phyloP scores from a whole-genome alignment of 176 grass and related monocot genomes.

The Ananas comosus region DNA sequence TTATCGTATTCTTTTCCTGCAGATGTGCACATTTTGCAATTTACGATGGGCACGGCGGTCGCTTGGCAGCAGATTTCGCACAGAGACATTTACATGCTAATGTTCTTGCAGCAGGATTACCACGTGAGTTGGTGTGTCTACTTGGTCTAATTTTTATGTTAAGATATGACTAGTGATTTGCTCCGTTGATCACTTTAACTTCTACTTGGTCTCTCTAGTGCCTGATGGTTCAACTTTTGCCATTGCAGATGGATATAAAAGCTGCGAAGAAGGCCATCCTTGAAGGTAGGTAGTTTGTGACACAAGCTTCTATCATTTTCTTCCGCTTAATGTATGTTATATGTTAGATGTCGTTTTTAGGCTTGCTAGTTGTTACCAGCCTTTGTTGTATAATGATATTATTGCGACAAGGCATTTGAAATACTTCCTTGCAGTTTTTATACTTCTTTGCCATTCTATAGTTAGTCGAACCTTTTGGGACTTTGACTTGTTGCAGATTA shows the following conservation, averaged over 20 bases:
- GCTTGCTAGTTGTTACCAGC: background rate
- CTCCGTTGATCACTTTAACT: conserved; percentile 1
- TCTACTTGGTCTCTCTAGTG: background rate
- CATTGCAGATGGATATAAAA: conserved; percentile 83
- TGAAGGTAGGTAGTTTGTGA: conserved; percentile 70
- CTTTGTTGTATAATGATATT: background rate
- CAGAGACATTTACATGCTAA: conserved; percentile 74
- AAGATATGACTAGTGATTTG: background rate
- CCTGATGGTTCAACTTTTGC: conserved; percentile 1
- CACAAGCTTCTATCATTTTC: background rate
- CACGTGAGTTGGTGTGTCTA: conserved; percentile 99
- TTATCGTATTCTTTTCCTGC: conserved; percentile 5
- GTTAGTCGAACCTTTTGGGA: background rate
- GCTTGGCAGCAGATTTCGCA: conserved; percentile 66
- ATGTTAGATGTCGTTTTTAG: background rate
- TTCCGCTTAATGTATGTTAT: too few species aligned
- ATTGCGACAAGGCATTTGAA: background rate
- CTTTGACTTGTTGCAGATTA: background rate
- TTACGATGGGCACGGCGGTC: conserved; percentile 83
- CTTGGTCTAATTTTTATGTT: conserved; percentile 27
- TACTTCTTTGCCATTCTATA: background rate
- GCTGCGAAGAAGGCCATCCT: conserved; percentile 70
- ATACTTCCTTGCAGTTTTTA: background rate
- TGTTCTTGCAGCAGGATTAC: conserved; percentile 82
- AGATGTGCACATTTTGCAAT: conserved; percentile 81